A percentile compares a stretch with the other conserved stretches of the same genome.
These are phyloP conservation scores for Cenchrus purpureus DNA, from an alignment of 176 grass and related monocot species.

Conservation along the genomic window DNA sequence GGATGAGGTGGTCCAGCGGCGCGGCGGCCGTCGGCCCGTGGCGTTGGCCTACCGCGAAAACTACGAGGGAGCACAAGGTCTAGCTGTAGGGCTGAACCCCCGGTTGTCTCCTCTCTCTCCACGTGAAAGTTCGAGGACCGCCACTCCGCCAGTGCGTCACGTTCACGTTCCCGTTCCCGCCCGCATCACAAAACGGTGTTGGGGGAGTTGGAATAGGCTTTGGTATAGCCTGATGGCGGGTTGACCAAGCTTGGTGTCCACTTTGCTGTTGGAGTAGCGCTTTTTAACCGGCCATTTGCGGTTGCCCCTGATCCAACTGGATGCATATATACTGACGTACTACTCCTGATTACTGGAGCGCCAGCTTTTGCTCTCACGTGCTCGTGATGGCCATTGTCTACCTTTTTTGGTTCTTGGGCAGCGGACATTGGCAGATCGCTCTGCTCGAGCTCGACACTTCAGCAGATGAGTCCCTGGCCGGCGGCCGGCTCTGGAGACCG, in stretches of 20 bases:
- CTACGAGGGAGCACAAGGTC: not conserved
- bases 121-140: not conserved
- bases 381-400: slow-evolving; percentile 1
- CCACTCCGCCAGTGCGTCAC: not conserved
- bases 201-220: too few relatives aligned
- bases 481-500: not conserved
- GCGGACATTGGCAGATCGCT: not conserved
- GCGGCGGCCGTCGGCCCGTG: not conserved
- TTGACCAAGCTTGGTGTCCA: not conserved
- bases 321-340: not conserved
- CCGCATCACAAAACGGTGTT: too few relatives aligned
- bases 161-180: too few relatives aligned
- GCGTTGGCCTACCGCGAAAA: not conserved
- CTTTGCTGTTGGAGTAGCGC: not conserved
- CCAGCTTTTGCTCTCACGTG: slow-evolving; percentile 43
- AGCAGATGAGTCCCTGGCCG: not conserved
- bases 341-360: not conserved
- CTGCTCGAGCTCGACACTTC: not conserved
- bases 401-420: slow-evolving; percentile 29
- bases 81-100: not conserved
- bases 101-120: not conserved
- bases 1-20: not conserved
- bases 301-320: not conserved
- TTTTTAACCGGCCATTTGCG: slow-evolving; percentile 22
- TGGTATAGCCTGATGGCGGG: not conserved